A percentile compares a stretch with the other conserved stretches of the same genome.
Evolutionary conservation across 2,329 filamentous ascomycete species (phyloP).

Genomic region (Onygena corvina): DNA sequence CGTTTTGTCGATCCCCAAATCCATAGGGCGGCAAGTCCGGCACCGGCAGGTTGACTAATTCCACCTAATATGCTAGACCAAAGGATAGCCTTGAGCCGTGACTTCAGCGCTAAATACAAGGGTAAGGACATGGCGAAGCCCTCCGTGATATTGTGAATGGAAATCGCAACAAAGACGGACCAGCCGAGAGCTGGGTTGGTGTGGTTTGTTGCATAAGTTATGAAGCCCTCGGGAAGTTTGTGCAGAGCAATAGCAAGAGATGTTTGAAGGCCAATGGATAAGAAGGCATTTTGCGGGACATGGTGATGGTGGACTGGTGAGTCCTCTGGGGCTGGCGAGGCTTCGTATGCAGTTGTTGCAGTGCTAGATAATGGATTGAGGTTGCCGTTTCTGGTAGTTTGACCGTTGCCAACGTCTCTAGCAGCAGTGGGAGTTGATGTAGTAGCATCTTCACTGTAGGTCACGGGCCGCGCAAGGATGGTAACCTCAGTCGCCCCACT

Average conservation of each 20-base stretch:
- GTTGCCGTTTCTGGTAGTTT: neutral
- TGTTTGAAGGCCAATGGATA: conserved; percentile 91
- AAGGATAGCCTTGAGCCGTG: conserved; percentile 66
- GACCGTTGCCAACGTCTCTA: neutral
- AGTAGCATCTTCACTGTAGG: neutral
- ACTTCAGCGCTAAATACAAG: conserved; percentile 78
- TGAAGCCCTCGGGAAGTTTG: conserved; percentile 77
- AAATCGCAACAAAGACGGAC: conserved; percentile 86
- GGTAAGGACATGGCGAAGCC: conserved; percentile 90
- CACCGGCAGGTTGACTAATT: conserved; percentile 74
- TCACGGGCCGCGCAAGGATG: neutral
- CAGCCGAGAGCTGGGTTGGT: conserved; percentile 80
- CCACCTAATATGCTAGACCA: conserved; percentile 78
- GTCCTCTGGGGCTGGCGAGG: conserved; percentile 20
- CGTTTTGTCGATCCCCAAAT: conserved; percentile 56
- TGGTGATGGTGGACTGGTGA: conserved; percentile 67
- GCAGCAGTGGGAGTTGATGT: neutral
- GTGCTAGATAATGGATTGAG: neutral
- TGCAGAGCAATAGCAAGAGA: conserved; percentile 90
- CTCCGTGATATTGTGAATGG: conserved; percentile 97
- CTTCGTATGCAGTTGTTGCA: conserved; percentile 7
- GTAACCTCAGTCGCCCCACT: neutral
- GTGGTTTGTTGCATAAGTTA: conserved; percentile 96
- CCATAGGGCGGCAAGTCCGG: conserved; percentile 72
- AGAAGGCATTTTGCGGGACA: conserved; percentile 83